phyloP scores from a whole-genome alignment of 108 stramenopile species.

The Pseudonitzschia delicatissima region DNA sequence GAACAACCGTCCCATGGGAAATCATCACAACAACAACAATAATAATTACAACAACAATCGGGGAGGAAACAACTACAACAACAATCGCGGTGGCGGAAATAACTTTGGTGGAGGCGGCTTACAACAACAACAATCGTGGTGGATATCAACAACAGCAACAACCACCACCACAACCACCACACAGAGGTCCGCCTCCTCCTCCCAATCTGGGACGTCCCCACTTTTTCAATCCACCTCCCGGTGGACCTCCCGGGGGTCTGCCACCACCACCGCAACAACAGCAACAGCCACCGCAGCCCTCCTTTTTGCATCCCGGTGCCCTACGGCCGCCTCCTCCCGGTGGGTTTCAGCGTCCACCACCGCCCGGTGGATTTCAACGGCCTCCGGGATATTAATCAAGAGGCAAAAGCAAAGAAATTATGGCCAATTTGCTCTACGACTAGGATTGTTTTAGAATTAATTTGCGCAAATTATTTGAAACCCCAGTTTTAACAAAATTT shows the following conservation, averaged over 20 bases:
- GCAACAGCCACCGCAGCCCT: slow-evolving; percentile 11
- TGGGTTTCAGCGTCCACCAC: too few species aligned
- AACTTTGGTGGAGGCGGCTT: background rate
- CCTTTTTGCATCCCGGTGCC: background rate
- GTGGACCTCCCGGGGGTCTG: background rate
- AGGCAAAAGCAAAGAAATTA: background rate
- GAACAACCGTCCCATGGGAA: slow-evolving; percentile 1
- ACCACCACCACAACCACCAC: slow-evolving; percentile 5
- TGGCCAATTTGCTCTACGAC: background rate
- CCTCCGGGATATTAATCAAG: slow-evolving; percentile 10
- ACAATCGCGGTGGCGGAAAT: background rate
- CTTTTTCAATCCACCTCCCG: background rate
- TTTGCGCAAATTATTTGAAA: background rate
- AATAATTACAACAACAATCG: background rate
- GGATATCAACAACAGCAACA: slow-evolving; percentile 5
- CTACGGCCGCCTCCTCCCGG: too few species aligned
- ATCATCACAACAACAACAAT: background rate
- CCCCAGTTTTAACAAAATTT: background rate
- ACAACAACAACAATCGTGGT: slow-evolving; percentile 3
- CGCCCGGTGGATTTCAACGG: background rate
- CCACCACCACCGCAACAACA: background rate
- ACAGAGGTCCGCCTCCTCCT: background rate
- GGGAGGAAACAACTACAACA: background rate
- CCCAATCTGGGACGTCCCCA: background rate
- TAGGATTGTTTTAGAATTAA: background rate